Conservation (phyloP, 2,329 filamentous ascomycete genomes). For the Byssochlamys sp. region DNA sequence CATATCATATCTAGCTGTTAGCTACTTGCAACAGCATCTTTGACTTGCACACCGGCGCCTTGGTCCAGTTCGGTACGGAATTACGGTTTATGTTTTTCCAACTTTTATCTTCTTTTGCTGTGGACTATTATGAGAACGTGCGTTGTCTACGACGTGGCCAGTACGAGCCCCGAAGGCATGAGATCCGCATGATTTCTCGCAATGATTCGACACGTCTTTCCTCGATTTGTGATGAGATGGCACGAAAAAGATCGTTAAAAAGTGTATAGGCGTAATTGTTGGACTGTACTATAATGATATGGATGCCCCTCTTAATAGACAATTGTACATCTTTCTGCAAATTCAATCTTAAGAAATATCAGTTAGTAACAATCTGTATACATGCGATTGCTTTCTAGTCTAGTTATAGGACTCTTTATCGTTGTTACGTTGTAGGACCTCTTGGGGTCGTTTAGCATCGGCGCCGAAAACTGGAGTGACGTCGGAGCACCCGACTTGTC, state of each 20-base stretch:
- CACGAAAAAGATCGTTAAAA: slow-evolving; percentile 31
- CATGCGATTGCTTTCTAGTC: neutral
- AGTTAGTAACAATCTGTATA: neutral
- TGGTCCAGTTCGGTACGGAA: neutral
- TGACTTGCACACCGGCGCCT: neutral
- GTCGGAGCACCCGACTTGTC: neutral
- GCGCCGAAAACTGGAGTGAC: neutral
- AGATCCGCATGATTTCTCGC: slow-evolving; percentile 6
- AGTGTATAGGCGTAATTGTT: slow-evolving; percentile 8
- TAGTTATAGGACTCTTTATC: neutral
- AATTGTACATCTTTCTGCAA: neutral
- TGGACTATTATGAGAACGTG: neutral
- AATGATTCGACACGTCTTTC: slow-evolving; percentile 13
- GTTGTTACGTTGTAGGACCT: neutral
- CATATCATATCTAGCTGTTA: slow-evolving; percentile 5
- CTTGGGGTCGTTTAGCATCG: neutral
- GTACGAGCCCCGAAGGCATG: slow-evolving; percentile 15
- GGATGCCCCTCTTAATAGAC: neutral
- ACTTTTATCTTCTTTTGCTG: slow-evolving; percentile 11
- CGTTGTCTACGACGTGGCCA: slow-evolving; percentile 15
- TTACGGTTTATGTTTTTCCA: slow-evolving; percentile 8
- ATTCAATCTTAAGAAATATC: neutral
- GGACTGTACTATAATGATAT: slow-evolving; percentile 3
- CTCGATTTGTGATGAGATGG: slow-evolving; percentile 18
- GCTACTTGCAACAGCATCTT: neutral